A percentile compares a stretch with the other conserved stretches of the same genome.
Conservation (phyloP, 139 green algal genomes). For the Tetradesmus lagerheimii region DNA sequence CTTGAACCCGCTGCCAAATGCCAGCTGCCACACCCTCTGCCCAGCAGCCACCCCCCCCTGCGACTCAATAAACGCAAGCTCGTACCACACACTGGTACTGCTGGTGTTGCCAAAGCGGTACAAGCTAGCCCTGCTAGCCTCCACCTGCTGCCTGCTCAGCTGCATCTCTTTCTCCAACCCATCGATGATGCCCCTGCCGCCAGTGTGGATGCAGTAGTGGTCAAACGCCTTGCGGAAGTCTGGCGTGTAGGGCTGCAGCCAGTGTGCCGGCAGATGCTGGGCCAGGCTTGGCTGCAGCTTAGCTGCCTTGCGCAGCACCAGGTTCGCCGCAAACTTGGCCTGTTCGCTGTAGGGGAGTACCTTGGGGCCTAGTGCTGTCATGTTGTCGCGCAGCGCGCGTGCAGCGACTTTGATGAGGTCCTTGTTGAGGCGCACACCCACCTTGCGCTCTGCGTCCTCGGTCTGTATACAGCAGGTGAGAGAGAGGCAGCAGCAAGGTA, state of each 20-base stretch:
- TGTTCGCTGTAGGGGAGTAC: conserved; percentile 95
- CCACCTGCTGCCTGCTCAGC: conserved; percentile 49
- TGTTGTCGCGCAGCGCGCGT: conserved; percentile 86
- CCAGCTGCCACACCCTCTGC: conserved; percentile 92
- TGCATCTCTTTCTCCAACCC: conserved; percentile 72
- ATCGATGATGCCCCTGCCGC: conserved; percentile 75
- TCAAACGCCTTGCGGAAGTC: conserved; percentile 78
- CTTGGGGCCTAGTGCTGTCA: conserved; percentile 96
- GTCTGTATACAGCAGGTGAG: conserved; percentile 64
- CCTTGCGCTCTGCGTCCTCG: conserved; percentile 73
- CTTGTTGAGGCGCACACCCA: conserved; percentile 90
- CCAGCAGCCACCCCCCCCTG: conserved; percentile 67
- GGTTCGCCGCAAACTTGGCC: conserved; percentile 91
- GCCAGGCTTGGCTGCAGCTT: neutral
- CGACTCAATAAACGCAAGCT: conserved; percentile 82
- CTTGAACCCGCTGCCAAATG: conserved; percentile 95
- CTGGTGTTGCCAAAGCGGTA: conserved; percentile 58
- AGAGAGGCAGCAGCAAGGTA: too few relatives aligned
- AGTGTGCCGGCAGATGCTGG: conserved; percentile 20
- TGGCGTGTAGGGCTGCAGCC: conserved; percentile 77
- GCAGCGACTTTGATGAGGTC: conserved; percentile 93
- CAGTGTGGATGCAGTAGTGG: conserved; percentile 79
- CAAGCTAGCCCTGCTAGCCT: conserved; percentile 59
- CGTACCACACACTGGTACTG: conserved; percentile 75
- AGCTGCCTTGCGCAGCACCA: conserved; percentile 59